Base-by-base conservation (phyloP, 176 grass and related monocot genomes). In the Chloris gayana region DNA sequence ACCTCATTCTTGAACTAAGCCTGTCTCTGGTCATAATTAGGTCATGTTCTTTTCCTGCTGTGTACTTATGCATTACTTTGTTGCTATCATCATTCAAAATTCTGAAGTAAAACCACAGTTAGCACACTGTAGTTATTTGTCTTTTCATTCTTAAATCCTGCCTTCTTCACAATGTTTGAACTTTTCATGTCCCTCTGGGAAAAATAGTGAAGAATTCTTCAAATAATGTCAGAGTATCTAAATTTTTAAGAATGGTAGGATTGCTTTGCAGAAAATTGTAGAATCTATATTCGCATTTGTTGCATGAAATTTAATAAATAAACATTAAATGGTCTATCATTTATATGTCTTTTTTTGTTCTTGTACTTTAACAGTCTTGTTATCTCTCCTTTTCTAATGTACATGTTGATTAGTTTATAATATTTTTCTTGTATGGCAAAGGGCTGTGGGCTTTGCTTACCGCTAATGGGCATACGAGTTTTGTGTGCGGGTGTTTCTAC, bases 61-160 rank as follows among this genome's bases (percentile, higher is more conserved):
- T 45, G 33, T 39, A 26, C 76, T 29, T 72, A 73, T 85, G 70
- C 77, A 81, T 18, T 86, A 39, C 39, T 69, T 81, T 46, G 57
- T 21, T 74, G n/a, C 77, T 74, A 35, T 61, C n/a, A 46, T 77
- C 50, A 14, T 49, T 25, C 42, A 64, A 60, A 39, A 50, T 71
- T 27, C 13, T 50, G 31, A 61, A 61, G 62, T 86, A n/a, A 26
- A 69, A 38, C 35, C 3, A 18, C 46, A 56, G 56, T 14, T 34
- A 54, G 56, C 35, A 60, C 26, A 13, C 1, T 30, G 38, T 73
- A 37, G 73, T 1, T 64, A 25, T 33, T 38, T 74, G 22, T 10
- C 58, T 60, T 86, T 21, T 37, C n/a, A 45, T 49, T 69, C 63
- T 61, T 11, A 7, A 64, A 26, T 63, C 21, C 0, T 27, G 41